Evolutionary conservation across 2,329 filamentous ascomycete species (phyloP).

Genomic region (Cytospora piceicola): DNA sequence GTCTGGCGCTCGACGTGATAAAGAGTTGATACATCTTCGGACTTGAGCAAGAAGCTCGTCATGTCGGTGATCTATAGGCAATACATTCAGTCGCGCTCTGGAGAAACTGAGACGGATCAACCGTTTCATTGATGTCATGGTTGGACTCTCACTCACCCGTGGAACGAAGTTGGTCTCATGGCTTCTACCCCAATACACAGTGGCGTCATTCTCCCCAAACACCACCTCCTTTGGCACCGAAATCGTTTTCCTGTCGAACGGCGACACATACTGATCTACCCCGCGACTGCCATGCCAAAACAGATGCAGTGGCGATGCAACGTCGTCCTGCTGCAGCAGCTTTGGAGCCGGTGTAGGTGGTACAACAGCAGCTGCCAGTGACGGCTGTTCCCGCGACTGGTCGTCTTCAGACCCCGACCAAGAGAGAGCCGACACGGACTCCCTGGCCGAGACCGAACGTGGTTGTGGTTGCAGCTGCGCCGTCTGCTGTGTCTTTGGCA

Average conservation of each 20-base stretch:
- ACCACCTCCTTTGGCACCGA: conserved; percentile 23
- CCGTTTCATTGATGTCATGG: not conserved
- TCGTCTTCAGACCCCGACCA: not conserved
- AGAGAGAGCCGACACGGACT: not conserved
- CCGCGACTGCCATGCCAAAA: conserved; percentile 27
- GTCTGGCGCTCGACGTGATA: conserved; percentile 30
- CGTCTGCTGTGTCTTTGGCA: not conserved
- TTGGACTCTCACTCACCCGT: conserved; percentile 1
- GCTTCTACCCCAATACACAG: conserved; percentile 24
- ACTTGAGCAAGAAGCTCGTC: conserved; percentile 21
- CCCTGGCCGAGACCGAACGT: not conserved
- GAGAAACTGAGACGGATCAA: not conserved
- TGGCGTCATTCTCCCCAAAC: conserved; percentile 24
- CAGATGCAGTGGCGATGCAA: conserved; percentile 14
- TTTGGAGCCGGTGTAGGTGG: not conserved
- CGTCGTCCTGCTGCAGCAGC: not conserved
- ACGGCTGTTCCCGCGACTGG: not conserved
- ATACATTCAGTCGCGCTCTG: not conserved
- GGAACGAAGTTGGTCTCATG: conserved; percentile 27
- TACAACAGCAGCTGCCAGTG: not conserved
- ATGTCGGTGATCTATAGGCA: conserved; percentile 19
- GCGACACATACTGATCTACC: conserved; percentile 19
- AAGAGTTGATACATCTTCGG: conserved; percentile 21
- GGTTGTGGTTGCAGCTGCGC: not conserved
- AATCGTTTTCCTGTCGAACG: conserved; percentile 6